Percentiles rank a stretch among this genome's conserved stretches.
phyloP scores from a whole-genome alignment of 306 rosid species.

The Ochetophila trinervis region DNA sequence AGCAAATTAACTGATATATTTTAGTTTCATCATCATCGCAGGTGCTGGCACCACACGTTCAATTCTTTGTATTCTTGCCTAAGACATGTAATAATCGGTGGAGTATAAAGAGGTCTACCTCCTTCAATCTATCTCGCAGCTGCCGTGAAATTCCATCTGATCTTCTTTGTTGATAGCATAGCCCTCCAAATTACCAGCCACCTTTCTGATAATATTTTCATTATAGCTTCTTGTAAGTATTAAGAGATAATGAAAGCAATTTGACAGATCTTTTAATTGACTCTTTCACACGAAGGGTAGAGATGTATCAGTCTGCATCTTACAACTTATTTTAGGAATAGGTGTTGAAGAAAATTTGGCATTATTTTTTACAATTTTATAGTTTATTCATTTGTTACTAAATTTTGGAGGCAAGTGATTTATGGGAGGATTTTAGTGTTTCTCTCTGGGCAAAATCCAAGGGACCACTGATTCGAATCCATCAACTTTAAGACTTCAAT shows the following conservation, averaged over 20 bases:
- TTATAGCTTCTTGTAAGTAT: background rate
- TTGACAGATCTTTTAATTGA: background rate
- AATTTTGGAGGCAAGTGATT: too few relatives aligned
- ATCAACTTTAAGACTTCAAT: too few relatives aligned
- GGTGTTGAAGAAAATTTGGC: too few relatives aligned
- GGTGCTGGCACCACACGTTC: conserved; percentile 20
- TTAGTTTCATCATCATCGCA: conserved; percentile 18
- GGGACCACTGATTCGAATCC: too few relatives aligned
- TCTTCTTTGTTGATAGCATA: conserved; percentile 6
- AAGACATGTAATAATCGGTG: background rate
- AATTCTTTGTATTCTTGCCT: conserved; percentile 8
- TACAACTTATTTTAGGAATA: too few relatives aligned
- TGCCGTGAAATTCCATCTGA: conserved; percentile 12
- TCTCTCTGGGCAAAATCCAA: too few relatives aligned
- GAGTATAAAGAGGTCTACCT: background rate
- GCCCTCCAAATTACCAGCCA: background rate
- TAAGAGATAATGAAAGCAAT: background rate
- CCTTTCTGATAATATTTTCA: background rate
- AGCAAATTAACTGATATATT: conserved; percentile 2
- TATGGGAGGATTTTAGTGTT: too few relatives aligned
- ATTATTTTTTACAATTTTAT: too few relatives aligned
- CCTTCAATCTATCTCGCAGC: conserved; percentile 10
- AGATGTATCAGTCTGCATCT: too few relatives aligned
- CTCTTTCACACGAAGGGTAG: too few relatives aligned
- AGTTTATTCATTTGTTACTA: too few relatives aligned